Conservation (phyloP, 106 monocot genomes). For the Apostasia shenzhenica region DNA sequence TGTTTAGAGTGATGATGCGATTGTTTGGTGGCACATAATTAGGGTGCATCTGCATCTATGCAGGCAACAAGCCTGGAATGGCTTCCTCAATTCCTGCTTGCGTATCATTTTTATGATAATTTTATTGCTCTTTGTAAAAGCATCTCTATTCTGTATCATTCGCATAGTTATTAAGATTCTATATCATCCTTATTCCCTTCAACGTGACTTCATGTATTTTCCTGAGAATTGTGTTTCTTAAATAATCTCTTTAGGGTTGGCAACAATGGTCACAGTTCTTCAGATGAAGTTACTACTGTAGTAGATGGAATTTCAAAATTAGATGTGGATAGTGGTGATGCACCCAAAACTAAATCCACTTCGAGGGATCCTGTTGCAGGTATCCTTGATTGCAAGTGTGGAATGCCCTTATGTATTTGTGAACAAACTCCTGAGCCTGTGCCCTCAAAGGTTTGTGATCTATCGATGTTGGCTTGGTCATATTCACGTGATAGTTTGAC, state of each 20-base stretch:
- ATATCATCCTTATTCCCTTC: neutral
- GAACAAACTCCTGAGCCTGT: slow-evolving; percentile 45
- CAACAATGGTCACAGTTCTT: slow-evolving; percentile 17
- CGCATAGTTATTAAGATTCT: neutral
- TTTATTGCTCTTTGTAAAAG: neutral
- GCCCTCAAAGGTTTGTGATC: slow-evolving; percentile 19
- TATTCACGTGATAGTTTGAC: neutral
- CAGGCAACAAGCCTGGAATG: neutral
- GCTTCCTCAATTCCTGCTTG: neutral
- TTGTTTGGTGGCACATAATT: neutral
- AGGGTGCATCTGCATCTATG: too few relatives aligned
- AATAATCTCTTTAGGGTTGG: slow-evolving; percentile 31
- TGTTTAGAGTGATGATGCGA: too few relatives aligned
- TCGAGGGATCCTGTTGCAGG: slow-evolving; percentile 1
- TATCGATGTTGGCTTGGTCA: slow-evolving; percentile 5
- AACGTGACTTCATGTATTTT: neutral
- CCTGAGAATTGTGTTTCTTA: neutral
- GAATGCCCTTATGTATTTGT: slow-evolving; percentile 99
- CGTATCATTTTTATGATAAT: neutral
- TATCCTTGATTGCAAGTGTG: slow-evolving; percentile 72
- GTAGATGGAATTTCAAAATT: slow-evolving; percentile 55
- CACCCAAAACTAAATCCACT: slow-evolving; percentile 18
- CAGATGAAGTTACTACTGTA: slow-evolving; percentile 22
- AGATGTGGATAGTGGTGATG: slow-evolving; percentile 22
- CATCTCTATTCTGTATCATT: neutral